A percentile compares a stretch with the other conserved stretches of the same genome.
Conservation (phyloP, 2,329 filamentous ascomycete genomes). For the Remersonia thermophila region DNA sequence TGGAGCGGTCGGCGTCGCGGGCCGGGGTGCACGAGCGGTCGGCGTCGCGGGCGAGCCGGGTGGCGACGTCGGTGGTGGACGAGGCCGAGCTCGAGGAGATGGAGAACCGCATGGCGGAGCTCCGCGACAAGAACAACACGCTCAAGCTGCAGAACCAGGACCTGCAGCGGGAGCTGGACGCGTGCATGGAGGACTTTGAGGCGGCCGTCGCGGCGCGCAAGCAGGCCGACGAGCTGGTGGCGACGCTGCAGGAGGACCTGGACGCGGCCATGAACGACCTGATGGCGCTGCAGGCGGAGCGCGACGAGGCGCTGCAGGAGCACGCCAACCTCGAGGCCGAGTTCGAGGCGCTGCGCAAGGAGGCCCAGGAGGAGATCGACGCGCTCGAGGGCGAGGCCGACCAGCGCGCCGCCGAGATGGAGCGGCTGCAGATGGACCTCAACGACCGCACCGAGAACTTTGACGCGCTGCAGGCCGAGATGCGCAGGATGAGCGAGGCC, state of each 20-base stretch:
- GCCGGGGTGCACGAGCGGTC: constrained; percentile 58
- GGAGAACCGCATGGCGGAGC: constrained; percentile 69
- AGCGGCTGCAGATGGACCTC: constrained; percentile 58
- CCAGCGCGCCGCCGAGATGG: constrained; percentile 57
- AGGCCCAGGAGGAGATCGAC: constrained; percentile 55
- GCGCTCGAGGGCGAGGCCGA: constrained; percentile 60
- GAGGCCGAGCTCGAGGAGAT: constrained; percentile 77
- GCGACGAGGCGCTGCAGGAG: constrained; percentile 69
- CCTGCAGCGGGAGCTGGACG: constrained; percentile 69
- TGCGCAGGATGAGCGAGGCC: constrained; percentile 81
- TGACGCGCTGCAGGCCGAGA: constrained; percentile 80
- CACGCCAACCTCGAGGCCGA: constrained; percentile 43
- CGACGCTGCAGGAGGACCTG: constrained; percentile 67
- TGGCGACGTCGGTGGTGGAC: constrained; percentile 42
- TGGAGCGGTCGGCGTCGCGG: constrained; percentile 87
- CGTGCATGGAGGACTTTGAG: constrained; percentile 69
- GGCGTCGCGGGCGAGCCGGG: constrained; percentile 59
- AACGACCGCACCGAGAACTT: constrained; percentile 75
- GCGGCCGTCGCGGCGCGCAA: constrained; percentile 52
- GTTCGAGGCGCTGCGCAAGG: constrained; percentile 47
- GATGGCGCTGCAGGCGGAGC: constrained; percentile 65
- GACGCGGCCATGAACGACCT: constrained; percentile 70
- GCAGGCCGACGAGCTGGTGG: constrained; percentile 43
- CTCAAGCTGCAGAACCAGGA: constrained; percentile 84
- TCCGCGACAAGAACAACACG: constrained; percentile 77